These are phyloP conservation scores for Niveomyces coronatus DNA, from an alignment of 2,329 filamentous ascomycete genomes.

Conservation along the genomic window DNA sequence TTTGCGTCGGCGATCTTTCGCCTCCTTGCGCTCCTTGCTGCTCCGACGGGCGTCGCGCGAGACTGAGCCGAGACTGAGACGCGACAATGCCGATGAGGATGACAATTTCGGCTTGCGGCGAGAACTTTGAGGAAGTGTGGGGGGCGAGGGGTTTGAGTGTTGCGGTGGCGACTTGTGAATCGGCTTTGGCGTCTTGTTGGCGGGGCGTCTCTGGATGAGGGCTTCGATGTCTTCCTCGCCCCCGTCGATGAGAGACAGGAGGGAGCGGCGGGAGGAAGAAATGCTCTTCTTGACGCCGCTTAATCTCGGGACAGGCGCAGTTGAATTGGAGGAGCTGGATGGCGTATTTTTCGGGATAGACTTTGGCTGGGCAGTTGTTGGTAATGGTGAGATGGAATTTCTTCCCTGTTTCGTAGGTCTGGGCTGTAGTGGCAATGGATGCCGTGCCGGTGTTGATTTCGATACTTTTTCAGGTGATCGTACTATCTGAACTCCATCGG, in stretches of 20 bases:
- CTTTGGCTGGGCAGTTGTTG: background rate
- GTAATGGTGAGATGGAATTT: background rate
- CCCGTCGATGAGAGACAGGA: slow-evolving; percentile 6
- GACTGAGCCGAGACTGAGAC: slow-evolving; percentile 3
- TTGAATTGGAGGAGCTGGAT: background rate
- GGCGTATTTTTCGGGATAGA: background rate
- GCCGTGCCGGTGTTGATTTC: background rate
- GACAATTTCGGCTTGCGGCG: background rate
- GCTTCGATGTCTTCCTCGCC: slow-evolving; percentile 7
- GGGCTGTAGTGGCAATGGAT: slow-evolving; percentile 1
- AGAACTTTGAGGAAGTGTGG: background rate
- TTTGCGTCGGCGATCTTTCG: slow-evolving; percentile 5
- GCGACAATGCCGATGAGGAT: background rate
- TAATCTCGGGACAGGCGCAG: background rate
- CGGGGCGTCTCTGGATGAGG: background rate
- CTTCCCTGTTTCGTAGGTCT: background rate
- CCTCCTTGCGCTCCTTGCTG: slow-evolving; percentile 6
- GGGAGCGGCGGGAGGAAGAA: slow-evolving; percentile 7
- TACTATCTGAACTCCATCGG: background rate
- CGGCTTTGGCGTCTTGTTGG: background rate
- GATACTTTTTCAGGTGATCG: background rate
- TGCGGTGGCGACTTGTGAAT: background rate
- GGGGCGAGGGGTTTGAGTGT: background rate
- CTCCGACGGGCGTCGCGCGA: slow-evolving; percentile 1
- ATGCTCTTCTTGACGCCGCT: background rate